phyloP scores from a whole-genome alignment of 2,329 filamentous ascomycete genomes.

The Cryphonectria parasitica region DNA sequence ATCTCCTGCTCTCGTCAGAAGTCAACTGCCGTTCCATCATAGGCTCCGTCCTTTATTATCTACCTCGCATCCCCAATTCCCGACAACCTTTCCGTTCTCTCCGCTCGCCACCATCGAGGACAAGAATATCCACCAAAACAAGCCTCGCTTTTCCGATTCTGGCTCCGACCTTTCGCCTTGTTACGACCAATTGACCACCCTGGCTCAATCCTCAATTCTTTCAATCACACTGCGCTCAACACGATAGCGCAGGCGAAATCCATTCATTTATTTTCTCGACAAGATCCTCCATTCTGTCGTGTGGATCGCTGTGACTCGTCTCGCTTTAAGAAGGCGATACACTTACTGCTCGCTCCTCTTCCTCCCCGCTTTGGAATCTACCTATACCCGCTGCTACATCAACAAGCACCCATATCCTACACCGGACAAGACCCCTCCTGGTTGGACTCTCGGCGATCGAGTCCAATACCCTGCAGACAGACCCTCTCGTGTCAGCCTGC shows the following conservation, averaged over 20 bases:
- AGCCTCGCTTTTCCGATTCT: background rate
- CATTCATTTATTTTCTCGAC: background rate
- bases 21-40: constrained; percentile 7
- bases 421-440: constrained; percentile 10
- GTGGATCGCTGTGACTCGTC: background rate
- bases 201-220: background rate
- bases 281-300: background rate
- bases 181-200: background rate
- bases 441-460: constrained; percentile 19
- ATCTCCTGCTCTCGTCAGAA: background rate
- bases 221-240: background rate
- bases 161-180: background rate
- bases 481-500: background rate
- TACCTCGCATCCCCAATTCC: background rate
- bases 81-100: background rate
- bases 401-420: constrained; percentile 9
- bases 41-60: background rate
- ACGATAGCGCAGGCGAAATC: background rate
- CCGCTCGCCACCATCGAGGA: background rate
- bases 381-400: constrained; percentile 21
- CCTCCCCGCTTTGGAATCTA: constrained; percentile 14
- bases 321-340: background rate
- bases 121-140: background rate
- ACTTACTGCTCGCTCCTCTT: background rate
- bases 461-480: background rate